These are phyloP conservation scores for Penicillium paneum DNA, from an alignment of 2,329 filamentous ascomycete genomes.

Conservation along the genomic window DNA sequence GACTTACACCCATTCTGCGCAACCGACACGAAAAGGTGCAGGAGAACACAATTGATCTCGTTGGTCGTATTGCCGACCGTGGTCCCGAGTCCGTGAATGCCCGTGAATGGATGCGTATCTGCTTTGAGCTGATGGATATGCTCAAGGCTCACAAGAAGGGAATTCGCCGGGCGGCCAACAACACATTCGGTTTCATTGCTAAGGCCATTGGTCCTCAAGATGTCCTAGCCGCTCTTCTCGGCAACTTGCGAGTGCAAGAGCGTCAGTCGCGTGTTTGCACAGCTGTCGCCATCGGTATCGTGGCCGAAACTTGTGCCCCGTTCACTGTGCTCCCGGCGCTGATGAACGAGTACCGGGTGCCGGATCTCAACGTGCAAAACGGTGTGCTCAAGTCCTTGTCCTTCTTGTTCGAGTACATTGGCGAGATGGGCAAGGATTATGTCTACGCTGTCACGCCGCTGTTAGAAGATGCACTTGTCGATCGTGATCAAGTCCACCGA, in stretches of 20 bases:
- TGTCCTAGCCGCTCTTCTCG: constrained; percentile 89
- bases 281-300: constrained; percentile 95
- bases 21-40: constrained; percentile 99
- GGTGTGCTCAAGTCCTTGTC: constrained; percentile 95
- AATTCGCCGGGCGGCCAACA: constrained; percentile 95
- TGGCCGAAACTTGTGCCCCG: constrained; percentile 95
- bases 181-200: constrained; percentile 98
- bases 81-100: constrained; percentile 96
- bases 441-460: constrained; percentile 96
- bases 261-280: constrained; percentile 98
- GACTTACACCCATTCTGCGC: constrained; percentile 93
- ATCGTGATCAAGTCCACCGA: constrained; percentile 94
- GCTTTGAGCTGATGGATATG: constrained; percentile 98
- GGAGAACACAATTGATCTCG: constrained; percentile 97
- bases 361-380: constrained; percentile 97
- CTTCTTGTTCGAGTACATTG: constrained; percentile 98
- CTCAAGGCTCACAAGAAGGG: constrained; percentile 99
- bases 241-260: constrained; percentile 95
- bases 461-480: constrained; percentile 93
- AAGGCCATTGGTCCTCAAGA: constrained; percentile 98
- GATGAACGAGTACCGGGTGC: constrained; percentile 99
- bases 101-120: constrained; percentile 99
- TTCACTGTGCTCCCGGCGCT: constrained; percentile 97
- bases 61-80: constrained; percentile 95
- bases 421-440: constrained; percentile 99